Base-by-base conservation (phyloP, 2,329 filamentous ascomycete genomes). In the Trichoderma semiorbis region DNA sequence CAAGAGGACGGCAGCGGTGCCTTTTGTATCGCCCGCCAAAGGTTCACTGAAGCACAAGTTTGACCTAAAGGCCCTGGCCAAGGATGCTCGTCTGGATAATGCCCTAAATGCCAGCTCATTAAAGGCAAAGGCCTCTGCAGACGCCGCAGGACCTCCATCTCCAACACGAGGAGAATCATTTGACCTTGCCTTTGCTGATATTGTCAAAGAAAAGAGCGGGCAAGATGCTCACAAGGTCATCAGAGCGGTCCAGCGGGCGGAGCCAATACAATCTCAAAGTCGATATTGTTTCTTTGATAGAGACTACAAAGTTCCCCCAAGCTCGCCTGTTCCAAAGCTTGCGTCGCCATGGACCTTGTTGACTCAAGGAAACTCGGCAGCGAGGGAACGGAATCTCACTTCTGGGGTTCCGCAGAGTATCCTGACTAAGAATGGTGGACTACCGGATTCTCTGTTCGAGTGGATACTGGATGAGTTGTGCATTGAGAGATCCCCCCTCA, bases 381-480 rank as follows among this genome's bases (percentile, higher is more conserved):
- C 84, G 50, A 85, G 91, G 64, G 83, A 88, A 69, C 87, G 90
- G 74, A 84, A 88, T 47, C 87, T 94, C 68, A 80, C 89, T 28
- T 90, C 88, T 24, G 91, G 92, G 2, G 81, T 92, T 70, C 84
- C 90, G 1, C 85, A 88, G 70, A 85, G 88, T 58, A 82, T 91
- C 16, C 64, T 81, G 5, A 68, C 61, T 6, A 78, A 78, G 60
- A 74, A 71, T 1, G 75, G 75, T 14, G 74, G 73, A 10, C 78
- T 94, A 14, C 89, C 92, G 0, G 88, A 93, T 72, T 86, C 91
- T 69, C 77, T 94, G 1, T 85, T 93, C 64, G 76, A 86, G 18
- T 95, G 92, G 92, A 82, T 93, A 3, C 77, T 92, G 7, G 81
- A 87, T 64, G 86, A 90, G 80, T 81, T 90, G 26, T 88, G 86